phyloP scores from a whole-genome alignment of 106 monocot species.

The Dendrobium chrysotoxum region DNA sequence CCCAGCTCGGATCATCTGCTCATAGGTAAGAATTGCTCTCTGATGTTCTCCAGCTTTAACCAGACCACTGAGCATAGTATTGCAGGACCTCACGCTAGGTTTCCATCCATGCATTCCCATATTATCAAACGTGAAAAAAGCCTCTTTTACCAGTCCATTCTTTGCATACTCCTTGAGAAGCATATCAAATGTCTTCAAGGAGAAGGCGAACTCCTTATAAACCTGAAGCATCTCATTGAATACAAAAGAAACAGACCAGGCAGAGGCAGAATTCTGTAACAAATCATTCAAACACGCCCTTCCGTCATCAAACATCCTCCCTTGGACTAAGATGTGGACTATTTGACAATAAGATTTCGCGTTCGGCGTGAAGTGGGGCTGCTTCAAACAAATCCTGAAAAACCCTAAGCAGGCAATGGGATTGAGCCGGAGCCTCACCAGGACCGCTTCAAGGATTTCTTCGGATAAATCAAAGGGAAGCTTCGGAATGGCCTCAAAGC shows the following conservation, averaged over 20 bases:
- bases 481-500: constrained; percentile 54
- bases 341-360: constrained; percentile 42
- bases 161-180: constrained; percentile 63
- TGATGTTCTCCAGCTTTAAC: constrained; percentile 33
- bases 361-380: constrained; percentile 46
- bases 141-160: constrained; percentile 30
- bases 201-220: constrained; percentile 70
- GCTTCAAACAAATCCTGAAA: constrained; percentile 43
- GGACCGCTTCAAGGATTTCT: constrained; percentile 56
- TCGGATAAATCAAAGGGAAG: constrained; percentile 61
- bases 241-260: constrained; percentile 18
- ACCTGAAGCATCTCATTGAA: constrained; percentile 53
- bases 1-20: constrained; percentile 49
- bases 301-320: constrained; percentile 48
- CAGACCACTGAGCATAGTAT: constrained; percentile 48
- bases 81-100: constrained; percentile 79
- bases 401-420: constrained; percentile 56
- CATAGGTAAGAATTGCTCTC: constrained; percentile 36
- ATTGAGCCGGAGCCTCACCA: constrained; percentile 56
- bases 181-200: constrained; percentile 67
- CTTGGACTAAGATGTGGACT: constrained; percentile 61
- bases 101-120: constrained; percentile 61
- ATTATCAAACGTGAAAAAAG: constrained; percentile 80
- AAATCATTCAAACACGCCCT: constrained; percentile 35
- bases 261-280: not conserved